Base-by-base conservation (phyloP, 2,329 filamentous ascomycete species). In the Neodidymelliopsis sp. region DNA sequence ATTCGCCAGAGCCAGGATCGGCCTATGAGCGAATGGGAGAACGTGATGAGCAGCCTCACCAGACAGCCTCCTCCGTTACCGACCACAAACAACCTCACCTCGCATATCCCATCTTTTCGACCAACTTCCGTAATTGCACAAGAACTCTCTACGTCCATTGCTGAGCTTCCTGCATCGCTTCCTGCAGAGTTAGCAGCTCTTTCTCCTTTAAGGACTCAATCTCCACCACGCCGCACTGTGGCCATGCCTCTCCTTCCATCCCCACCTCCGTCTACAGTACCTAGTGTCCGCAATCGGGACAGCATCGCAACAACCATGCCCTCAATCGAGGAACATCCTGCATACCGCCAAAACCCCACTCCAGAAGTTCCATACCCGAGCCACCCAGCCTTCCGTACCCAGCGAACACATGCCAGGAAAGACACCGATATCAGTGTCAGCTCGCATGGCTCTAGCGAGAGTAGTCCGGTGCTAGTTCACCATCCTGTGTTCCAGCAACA, bases 1-100 rank as follows among this genome's bases (percentile, higher is more conserved):
- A 67, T 75, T 2, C 61, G 70, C 35, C 75, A 72, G 60, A 70
- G 73, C 49, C 71, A 74, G 31, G 76, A 79, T 41, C 61, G 70
- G 10, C 70, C 72, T 10, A 72, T 72, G 48, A 72, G 65, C 34
- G 70, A 71, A 16, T 74, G 71, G 70, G 69, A 73, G 29, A 66
- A 62, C 20, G 69, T 72, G 9, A 65, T 72, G 29, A 54, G 54
- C 40, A 63, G 60, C 25, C 49, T 73, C 19, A 71, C 59, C 4
- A 51, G 64, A 8, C 57, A 55, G 6, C 62, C 54, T 6, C 61
- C 64, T 39, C 42, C 49, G 1, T 44, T 57, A 27, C 40, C 53
- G 4, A 33, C 64, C 4, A 34, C 36, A 3, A 63, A 60, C 33
- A 64, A 69, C 28, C 53, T 71, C 0, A 62, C 67, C 22, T 65